Conservation (phyloP, 441 rosid genomes). For the Populus hybrid region DNA sequence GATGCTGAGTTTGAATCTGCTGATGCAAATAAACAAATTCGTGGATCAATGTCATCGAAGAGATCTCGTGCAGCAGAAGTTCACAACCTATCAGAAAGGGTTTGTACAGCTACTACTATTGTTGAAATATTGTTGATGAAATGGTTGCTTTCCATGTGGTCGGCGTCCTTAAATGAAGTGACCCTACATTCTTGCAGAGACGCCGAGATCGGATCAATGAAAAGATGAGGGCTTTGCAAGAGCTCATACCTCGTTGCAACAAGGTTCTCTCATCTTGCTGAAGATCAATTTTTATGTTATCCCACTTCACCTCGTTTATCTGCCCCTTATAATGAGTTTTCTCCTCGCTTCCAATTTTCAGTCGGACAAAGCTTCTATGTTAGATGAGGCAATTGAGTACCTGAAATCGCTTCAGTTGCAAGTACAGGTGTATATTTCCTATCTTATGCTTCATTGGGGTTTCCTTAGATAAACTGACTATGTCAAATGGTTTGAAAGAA, state of each 20-base stretch:
- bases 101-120: constrained; percentile 21
- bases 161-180: constrained; percentile 14
- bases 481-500: background rate
- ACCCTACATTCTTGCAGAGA: constrained; percentile 39
- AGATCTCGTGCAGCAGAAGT: constrained; percentile 94
- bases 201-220: constrained; percentile 87
- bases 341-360: constrained; percentile 28
- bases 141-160: constrained; percentile 4
- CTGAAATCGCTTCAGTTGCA: constrained; percentile 75
- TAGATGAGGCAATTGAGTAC: constrained; percentile 88
- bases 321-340: background rate
- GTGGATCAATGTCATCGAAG: constrained; percentile 65
- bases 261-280: constrained; percentile 42
- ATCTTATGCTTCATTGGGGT: background rate
- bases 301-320: background rate
- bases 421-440: constrained; percentile 51
- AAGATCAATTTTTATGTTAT: background rate
- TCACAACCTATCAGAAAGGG: constrained; percentile 97
- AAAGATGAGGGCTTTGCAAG: constrained; percentile 81
- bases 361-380: constrained; percentile 93
- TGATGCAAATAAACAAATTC: constrained; percentile 47
- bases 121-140: background rate
- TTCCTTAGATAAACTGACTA: background rate
- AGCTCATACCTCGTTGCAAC: constrained; percentile 84
- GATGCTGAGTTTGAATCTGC: constrained; percentile 57